Conservation (phyloP, 1,284 basidiomycete genomes). For the Cryptococcus neoformans region DNA sequence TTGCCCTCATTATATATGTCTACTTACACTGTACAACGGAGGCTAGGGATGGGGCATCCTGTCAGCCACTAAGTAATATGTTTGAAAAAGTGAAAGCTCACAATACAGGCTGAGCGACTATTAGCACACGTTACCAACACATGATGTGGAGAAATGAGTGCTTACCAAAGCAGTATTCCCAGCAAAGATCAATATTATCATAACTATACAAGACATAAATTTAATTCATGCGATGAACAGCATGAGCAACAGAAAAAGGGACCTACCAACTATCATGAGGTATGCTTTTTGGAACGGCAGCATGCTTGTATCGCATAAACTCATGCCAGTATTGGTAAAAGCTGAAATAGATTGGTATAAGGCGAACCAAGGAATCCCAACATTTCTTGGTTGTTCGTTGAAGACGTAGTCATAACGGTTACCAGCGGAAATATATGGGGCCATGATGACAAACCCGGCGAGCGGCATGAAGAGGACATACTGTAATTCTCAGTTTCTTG, state of each 20-base stretch:
- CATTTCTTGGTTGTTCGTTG: slow-evolving; percentile 55
- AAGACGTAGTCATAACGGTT: slow-evolving; percentile 54
- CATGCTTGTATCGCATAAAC: slow-evolving; percentile 86
- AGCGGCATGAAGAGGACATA: slow-evolving; percentile 71
- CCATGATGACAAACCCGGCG: slow-evolving; percentile 66
- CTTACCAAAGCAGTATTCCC: slow-evolving; percentile 90
- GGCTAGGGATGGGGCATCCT: slow-evolving; percentile 41
- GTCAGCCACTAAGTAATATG: not conserved
- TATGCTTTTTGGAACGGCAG: slow-evolving; percentile 82
- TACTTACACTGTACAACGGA: slow-evolving; percentile 63
- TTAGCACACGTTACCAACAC: too few relatives aligned
- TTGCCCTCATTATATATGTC: not conserved
- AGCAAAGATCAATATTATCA: slow-evolving; percentile 68
- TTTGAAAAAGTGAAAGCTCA: slow-evolving; percentile 46
- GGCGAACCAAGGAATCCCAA: slow-evolving; percentile 72
- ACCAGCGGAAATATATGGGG: slow-evolving; percentile 71
- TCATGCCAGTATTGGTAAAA: slow-evolving; percentile 86
- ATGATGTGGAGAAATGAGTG: slow-evolving; percentile 21
- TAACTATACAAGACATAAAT: slow-evolving; percentile 21
- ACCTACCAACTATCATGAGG: slow-evolving; percentile 62
- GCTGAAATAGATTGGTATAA: slow-evolving; percentile 82
- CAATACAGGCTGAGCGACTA: slow-evolving; percentile 62
- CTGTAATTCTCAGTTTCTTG: slow-evolving; percentile 46
- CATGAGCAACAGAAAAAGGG: not conserved
- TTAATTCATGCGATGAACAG: not conserved